Evolutionary conservation across 345 rosid genomes (phyloP).

Genomic region (Arabidopsis suecica): DNA sequence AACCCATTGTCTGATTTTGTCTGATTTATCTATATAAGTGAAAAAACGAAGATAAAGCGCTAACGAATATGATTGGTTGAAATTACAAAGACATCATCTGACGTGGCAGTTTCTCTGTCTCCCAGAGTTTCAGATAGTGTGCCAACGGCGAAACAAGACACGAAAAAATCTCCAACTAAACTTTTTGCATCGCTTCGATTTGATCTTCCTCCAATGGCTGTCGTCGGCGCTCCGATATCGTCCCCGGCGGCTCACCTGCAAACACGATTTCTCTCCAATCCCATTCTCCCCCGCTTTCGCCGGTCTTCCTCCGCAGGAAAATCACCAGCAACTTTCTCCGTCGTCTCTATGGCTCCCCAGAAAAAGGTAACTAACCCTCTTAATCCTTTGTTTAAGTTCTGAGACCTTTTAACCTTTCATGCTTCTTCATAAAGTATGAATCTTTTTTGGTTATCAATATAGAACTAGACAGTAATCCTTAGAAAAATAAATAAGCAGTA

Average conservation of each 20-base stretch:
- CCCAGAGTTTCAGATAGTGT: constrained; percentile 38
- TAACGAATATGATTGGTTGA: constrained; percentile 42
- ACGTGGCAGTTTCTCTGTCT: constrained; percentile 49
- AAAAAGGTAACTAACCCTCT: constrained; percentile 59
- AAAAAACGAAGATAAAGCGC: constrained; percentile 38
- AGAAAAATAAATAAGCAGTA: background rate
- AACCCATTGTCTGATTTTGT: no score
- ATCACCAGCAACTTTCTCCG: constrained; percentile 42
- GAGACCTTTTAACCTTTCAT: background rate
- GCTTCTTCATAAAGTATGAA: constrained; percentile 1
- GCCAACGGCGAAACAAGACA: constrained; percentile 24
- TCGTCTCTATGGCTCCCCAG: constrained; percentile 84
- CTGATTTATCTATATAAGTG: background rate
- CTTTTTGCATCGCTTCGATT: constrained; percentile 16
- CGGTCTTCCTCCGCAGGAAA: constrained; percentile 44
- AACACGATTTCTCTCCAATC: constrained; percentile 45
- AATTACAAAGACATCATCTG: constrained; percentile 29
- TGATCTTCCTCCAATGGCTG: constrained; percentile 56
- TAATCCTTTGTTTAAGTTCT: background rate
- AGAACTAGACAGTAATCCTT: background rate
- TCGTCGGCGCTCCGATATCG: constrained; percentile 53
- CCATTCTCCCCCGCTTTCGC: constrained; percentile 37
- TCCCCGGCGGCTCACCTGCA: constrained; percentile 55
- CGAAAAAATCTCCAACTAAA: constrained; percentile 27
- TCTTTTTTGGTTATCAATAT: constrained; percentile 5